Evolutionary conservation across 2,329 filamentous ascomycete species (phyloP).

Genomic region (Calonectria pauciramosa): DNA sequence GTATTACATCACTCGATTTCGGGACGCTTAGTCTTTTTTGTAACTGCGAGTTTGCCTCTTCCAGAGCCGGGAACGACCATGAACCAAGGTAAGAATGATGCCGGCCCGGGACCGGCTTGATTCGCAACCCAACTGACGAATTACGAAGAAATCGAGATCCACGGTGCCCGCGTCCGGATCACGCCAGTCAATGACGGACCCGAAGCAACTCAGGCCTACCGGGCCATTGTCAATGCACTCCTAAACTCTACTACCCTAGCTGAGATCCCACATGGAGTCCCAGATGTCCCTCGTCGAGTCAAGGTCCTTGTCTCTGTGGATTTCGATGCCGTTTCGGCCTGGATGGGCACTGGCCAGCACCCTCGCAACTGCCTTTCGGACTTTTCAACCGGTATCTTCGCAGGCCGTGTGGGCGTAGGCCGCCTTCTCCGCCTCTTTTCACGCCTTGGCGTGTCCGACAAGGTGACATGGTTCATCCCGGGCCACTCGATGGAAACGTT

Average conservation of each 20-base stretch:
- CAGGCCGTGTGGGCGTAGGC: constrained; percentile 57
- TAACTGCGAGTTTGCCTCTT: neutral
- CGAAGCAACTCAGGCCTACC: neutral
- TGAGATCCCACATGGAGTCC: constrained; percentile 12
- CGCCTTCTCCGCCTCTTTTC: constrained; percentile 57
- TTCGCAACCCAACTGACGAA: constrained; percentile 10
- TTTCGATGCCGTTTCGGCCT: constrained; percentile 68
- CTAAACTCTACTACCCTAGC: constrained; percentile 6
- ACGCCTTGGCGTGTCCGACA: constrained; percentile 58
- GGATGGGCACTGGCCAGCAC: constrained; percentile 66
- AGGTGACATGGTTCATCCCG: constrained; percentile 66
- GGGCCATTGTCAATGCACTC: neutral
- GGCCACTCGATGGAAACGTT: constrained; percentile 65
- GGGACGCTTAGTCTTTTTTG: neutral
- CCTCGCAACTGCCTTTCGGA: constrained; percentile 32
- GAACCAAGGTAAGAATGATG: neutral
- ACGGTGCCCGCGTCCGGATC: constrained; percentile 7
- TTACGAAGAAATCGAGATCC: constrained; percentile 15
- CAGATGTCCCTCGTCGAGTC: constrained; percentile 41
- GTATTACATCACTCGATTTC: neutral
- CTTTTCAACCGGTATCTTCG: constrained; percentile 28
- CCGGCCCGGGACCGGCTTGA: neutral
- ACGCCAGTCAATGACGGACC: constrained; percentile 7
- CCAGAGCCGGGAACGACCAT: neutral
- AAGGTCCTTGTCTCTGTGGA: constrained; percentile 50